These are phyloP conservation scores for Hysterangium stoloniferum DNA, from an alignment of 768 basidiomycete species.

Conservation along the genomic window DNA sequence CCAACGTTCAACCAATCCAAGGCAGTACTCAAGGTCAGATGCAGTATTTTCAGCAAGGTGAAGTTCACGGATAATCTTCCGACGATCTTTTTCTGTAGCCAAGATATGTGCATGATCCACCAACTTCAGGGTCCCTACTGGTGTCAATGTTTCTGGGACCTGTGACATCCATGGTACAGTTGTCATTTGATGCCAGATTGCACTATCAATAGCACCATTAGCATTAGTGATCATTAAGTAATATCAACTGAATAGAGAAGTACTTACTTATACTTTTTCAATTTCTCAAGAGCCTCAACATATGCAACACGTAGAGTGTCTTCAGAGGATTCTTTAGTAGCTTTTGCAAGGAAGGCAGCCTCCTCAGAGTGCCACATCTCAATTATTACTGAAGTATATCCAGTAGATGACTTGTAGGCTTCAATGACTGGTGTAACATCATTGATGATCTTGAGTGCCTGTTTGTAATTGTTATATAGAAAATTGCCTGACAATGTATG, in stretches of 20 bases:
- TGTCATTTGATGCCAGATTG: not conserved
- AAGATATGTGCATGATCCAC: not conserved
- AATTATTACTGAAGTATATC: not conserved
- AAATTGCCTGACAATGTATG: not conserved
- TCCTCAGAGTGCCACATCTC: slow-evolving; percentile 1
- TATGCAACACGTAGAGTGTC: not conserved
- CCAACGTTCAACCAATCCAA: slow-evolving; percentile 17
- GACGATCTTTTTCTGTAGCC: not conserved
- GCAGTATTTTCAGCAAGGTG: not conserved
- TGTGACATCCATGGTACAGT: not conserved
- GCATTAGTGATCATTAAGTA: not conserved
- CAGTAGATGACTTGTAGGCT: not conserved
- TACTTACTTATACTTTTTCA: not conserved
- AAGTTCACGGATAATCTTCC: not conserved
- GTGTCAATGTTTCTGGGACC: not conserved
- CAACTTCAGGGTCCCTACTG: no score
- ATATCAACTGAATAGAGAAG: not conserved
- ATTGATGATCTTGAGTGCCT: not conserved
- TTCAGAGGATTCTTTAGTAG: not conserved
- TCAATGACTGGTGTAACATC: not conserved
- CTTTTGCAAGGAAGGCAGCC: not conserved
- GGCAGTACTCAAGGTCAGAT: slow-evolving; percentile 8
- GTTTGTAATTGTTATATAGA: slow-evolving; percentile 6
- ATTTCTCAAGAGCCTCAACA: not conserved
- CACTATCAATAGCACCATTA: not conserved